A percentile compares a stretch with the other conserved stretches of the same genome.
These are phyloP conservation scores for Jatropha podagrica DNA, from an alignment of 441 rosid genomes.

Conservation along the genomic window DNA sequence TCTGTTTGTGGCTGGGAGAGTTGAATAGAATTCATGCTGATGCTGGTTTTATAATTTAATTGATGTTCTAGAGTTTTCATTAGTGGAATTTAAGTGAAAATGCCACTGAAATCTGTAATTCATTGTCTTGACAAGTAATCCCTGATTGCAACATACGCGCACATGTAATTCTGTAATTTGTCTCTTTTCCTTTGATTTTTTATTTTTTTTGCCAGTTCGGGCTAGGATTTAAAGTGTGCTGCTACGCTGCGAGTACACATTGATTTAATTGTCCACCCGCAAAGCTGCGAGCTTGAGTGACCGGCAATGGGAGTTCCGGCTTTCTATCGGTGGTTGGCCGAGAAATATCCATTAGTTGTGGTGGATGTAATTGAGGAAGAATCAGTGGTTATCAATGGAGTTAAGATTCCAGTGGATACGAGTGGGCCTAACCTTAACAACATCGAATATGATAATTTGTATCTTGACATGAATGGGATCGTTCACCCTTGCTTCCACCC, in stretches of 20 bases:
- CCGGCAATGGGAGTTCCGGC: conserved; percentile 78
- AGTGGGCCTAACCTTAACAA: conserved; percentile 76
- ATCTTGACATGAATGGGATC: conserved; percentile 93
- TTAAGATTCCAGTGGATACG: conserved; percentile 77
- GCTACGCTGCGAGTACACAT: background rate
- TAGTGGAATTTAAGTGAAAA: too few relatives aligned
- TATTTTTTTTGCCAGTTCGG: too few relatives aligned
- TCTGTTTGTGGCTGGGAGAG: too few relatives aligned
- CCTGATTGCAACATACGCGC: too few relatives aligned
- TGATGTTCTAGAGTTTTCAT: too few relatives aligned
- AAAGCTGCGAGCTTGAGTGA: background rate
- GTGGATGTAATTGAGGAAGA: conserved; percentile 77
- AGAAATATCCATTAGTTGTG: conserved; percentile 76
- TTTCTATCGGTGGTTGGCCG: conserved; percentile 86
- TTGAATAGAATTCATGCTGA: too few relatives aligned
- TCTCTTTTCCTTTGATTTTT: too few relatives aligned
- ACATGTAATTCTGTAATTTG: too few relatives aligned
- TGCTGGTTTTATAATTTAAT: too few relatives aligned
- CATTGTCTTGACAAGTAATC: too few relatives aligned
- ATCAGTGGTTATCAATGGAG: conserved; percentile 66
- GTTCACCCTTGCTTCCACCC: conserved; percentile 96
- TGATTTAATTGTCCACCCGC: too few relatives aligned
- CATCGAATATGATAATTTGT: conserved; percentile 76
- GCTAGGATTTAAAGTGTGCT: background rate
- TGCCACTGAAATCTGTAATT: too few relatives aligned